Evolutionary conservation across 106 monocot species (phyloP), one percentile per base, ranked within the genome.

Genomic region (Cymbidium sinense): DNA sequence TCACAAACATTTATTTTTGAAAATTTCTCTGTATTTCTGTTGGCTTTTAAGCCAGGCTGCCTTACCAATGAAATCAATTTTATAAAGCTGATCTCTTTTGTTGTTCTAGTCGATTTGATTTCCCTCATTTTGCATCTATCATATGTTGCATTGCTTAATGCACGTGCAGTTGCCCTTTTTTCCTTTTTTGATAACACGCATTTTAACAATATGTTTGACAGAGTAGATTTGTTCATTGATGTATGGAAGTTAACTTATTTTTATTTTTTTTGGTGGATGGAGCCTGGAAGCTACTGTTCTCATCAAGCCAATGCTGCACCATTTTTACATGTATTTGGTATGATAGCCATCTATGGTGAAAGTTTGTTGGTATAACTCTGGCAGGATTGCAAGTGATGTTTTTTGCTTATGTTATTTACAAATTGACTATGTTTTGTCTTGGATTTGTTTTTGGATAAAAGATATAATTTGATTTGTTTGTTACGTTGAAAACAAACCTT

Each of bases 21-120:
- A 73, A 12, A 47, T 71, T 78, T 23, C 61, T 65, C 50, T 51
- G 76, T 73, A 21, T 20, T 29, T 43, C 72, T 80, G 73, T 79
- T 83, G 47, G 61, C 23, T 84, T 79, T 77, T 67, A 69, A 77
- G 73, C 43, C 75, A 78, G 80, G 76, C 28, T 80, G 61, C 79
- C 21, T 76, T 67, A 67, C 31, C 31, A 67, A 33, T 17, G n/a
- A 67, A 67, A 11, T 29, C 15, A 67, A 67, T 13, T 67, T 67
- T 67, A 67, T 33, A 15, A 65, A 30, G 29, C 30, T 65, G 12
- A 30, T 65, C 9, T 65, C 4, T 65, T 29, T 29, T 65, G 9
- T 65, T 65, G 12, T 13, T 29, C 12, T 65, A 28, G 10, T 65
- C 0, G 3, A 65, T 65, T 65, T 65, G 10, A 29, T 65, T 65